A percentile compares a stretch with the other conserved stretches of the same genome.
These are phyloP conservation scores for Trichophyton mentagrophytes DNA, from an alignment of 2,329 filamentous ascomycete genomes.

Conservation along the genomic window DNA sequence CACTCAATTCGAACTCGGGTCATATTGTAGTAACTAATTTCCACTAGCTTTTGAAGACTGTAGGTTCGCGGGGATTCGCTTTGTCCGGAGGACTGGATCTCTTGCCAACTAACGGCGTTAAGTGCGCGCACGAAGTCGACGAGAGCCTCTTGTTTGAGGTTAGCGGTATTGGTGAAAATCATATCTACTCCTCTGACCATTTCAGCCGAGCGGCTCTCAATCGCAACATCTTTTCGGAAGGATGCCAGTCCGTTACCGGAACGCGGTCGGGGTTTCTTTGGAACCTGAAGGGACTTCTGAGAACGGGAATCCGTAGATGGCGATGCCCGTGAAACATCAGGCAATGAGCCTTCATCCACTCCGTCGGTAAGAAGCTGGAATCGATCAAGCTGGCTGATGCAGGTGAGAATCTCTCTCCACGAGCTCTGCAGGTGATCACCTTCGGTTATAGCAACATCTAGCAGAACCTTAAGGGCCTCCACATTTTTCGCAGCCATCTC, in stretches of 20 bases:
- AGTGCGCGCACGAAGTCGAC: slow-evolving; percentile 86
- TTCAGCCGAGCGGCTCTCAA: slow-evolving; percentile 84
- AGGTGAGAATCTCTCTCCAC: slow-evolving; percentile 91
- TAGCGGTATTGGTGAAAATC: slow-evolving; percentile 93
- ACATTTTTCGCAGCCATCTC: slow-evolving; percentile 96
- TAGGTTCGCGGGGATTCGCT: slow-evolving; percentile 94
- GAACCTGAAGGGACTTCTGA: slow-evolving; percentile 52
- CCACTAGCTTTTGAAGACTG: slow-evolving; percentile 93
- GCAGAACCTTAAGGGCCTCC: slow-evolving; percentile 78
- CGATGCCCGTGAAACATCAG: slow-evolving; percentile 78
- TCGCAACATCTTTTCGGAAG: slow-evolving; percentile 67
- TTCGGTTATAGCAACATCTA: slow-evolving; percentile 86
- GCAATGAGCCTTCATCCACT: slow-evolving; percentile 81
- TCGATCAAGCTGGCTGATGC: slow-evolving; percentile 87
- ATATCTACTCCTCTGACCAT: slow-evolving; percentile 86
- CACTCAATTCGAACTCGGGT: slow-evolving; percentile 94
- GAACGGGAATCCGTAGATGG: slow-evolving; percentile 45
- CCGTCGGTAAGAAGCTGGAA: slow-evolving; percentile 91
- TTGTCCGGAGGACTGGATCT: slow-evolving; percentile 92
- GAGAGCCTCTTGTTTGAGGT: slow-evolving; percentile 85
- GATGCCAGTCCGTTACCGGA: slow-evolving; percentile 39
- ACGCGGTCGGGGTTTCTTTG: slow-evolving; percentile 37
- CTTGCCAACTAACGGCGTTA: slow-evolving; percentile 96
- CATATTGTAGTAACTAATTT: slow-evolving; percentile 99
- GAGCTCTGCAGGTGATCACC: slow-evolving; percentile 80